Base-by-base conservation (phyloP, 306 rosid species). In the Quercus parvula region DNA sequence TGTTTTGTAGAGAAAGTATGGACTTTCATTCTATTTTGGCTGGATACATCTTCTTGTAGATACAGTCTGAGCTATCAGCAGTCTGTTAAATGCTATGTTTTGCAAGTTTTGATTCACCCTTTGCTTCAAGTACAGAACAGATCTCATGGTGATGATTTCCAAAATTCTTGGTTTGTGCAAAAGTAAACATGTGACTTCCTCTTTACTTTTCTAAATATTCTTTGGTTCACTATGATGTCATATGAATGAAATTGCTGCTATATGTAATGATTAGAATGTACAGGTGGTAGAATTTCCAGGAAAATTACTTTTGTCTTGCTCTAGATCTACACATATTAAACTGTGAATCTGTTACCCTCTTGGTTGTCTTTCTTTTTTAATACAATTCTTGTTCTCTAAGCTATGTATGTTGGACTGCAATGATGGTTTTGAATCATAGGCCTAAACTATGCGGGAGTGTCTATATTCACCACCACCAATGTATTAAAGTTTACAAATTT, bases 11-110 rank as follows among this genome's bases (percentile, higher is more conserved):
- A 58, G 27, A 33, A 76, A 28, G 24, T 25, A 28, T 67, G 80
- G 54, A 64, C 62, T 74, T 77, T 14, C 79, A 77, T 74, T 79
- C 35, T 70, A 67, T 77, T 66, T 68, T 57, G 15, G 33, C 75
- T 41, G 38, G 71, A 35, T 33, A 59, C 83, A 76, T 74, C 71
- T n/a, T 58, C 81, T 35, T 71, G 61, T 56, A 77, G 55, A 31
- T 55, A 33, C 56, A 15, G 13, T 52, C 5, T 28, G 56, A 79
- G 38, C 66, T 54, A 13, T 52, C 58, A 52, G 17, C 14, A 67
- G 52, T 67, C 51, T 76, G 30, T 28, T 24, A 52, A 73, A 71
- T 51, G 19, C 20, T 22, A 76, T 56, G 46, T 49, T 24, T 24
- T 15, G 55, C 8, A 3, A 64, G 28, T 38, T 17, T 35, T 8